Evolutionary conservation across 2,329 filamentous ascomycete genomes (phyloP), one percentile per base, ranked within the genome.

Genomic region (Aspergillus terreus): DNA sequence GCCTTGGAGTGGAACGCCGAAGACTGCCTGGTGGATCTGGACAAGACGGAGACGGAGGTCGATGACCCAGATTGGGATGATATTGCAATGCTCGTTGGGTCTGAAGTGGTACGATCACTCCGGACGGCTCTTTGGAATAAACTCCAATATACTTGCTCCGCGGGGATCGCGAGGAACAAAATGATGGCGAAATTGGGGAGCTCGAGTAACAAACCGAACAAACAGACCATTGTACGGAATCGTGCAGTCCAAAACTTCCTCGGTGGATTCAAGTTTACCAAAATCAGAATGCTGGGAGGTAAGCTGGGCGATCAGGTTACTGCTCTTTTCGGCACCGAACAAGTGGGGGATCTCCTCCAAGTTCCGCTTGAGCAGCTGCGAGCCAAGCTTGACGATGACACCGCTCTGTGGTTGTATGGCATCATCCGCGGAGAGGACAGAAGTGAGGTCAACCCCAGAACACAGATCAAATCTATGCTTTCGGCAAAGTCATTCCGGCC

Each of bases 11-110:
- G 92, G 92, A 77, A 86, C 55, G 82, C 86, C 0, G 67, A 68
- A 43, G 90, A 96, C 73, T 87, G 84, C n/a, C 75, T 95, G 50
- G 78, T 95, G 14, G 90, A 92, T 65, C 75, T 96, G 45, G 85
- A 94, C 58, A 78, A 83, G 36, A 76, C 78, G 21, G 82, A 91
- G 54, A 82, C 82, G 10, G 92, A 95, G 69, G 81, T 86, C 17
- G 81, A 87, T 59, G 87, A 95, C 63, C 90, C 90, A 1, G 94
- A 99, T 71, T 99, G 94, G 94, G 92, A 99, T 69, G 94, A 99
- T 75, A 81, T 97, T 58, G 88, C 83, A 14, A 88, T 95, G 67
- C 78, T 90, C 27, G 83, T 96, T 63, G 94, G 88, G 0, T 92
- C 91, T 2, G 91, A 96, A 65, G 94, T 97, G 61, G 84, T 96